Percentiles rank a stretch among this genome's conserved stretches.
phyloP scores from a whole-genome alignment of 2,329 filamentous ascomycete species.

The Arthrobotrys musiformis region DNA sequence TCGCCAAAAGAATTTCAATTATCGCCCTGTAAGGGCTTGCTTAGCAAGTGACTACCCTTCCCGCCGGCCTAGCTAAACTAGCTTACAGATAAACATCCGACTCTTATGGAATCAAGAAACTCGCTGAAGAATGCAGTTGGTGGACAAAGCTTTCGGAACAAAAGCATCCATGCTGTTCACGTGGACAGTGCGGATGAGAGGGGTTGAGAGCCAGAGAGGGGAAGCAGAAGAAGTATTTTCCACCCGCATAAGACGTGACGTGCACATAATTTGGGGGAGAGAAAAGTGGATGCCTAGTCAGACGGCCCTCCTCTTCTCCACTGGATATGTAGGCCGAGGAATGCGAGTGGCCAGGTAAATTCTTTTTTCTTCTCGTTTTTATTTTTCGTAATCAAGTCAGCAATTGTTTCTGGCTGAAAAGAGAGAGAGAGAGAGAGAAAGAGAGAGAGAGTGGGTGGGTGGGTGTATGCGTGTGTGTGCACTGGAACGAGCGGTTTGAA shows the following conservation, averaged over 20 bases:
- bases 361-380: background rate
- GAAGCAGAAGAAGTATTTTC: background rate
- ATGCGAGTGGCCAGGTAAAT: conserved; percentile 13
- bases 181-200: background rate
- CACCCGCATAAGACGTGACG: conserved; percentile 5
- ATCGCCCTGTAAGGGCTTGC: conserved; percentile 14
- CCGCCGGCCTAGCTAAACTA: background rate
- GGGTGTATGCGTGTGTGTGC: background rate
- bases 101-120: conserved; percentile 9
- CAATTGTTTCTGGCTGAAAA: too few relatives aligned
- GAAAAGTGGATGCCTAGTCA: conserved; percentile 33
- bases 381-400: background rate
- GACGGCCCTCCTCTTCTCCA: background rate
- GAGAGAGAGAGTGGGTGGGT: too few relatives aligned
- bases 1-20: background rate
- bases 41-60: background rate
- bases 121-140: conserved; percentile 4
- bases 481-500: background rate
- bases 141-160: background rate
- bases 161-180: conserved; percentile 22
- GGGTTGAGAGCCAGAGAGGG: too few relatives aligned
- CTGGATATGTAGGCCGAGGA: conserved; percentile 5
- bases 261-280: background rate
- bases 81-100: background rate
- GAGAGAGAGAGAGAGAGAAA: too few relatives aligned